Evolutionary conservation across 1,284 basidiomycete species (phyloP), one percentile per base, ranked within the genome.

Genomic region (Hemileia vastatrix): DNA sequence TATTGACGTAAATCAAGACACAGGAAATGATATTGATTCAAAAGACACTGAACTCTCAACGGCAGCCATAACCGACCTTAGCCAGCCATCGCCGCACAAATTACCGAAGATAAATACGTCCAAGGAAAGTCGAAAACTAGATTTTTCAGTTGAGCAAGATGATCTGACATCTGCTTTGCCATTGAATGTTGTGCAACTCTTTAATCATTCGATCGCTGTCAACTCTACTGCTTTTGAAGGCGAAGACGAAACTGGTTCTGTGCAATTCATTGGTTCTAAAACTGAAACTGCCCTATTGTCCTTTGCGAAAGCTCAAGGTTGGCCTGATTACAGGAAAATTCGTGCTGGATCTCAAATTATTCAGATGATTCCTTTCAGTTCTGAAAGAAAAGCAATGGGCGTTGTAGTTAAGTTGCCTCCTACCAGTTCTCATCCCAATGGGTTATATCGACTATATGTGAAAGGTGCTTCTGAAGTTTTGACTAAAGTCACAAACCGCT

Each of bases 231-330:
- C 64, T 44, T 67, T 67, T 50, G 61, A 65, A 36, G 64, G 53
- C 32, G 50, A 51, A 40, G 33, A 31, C 53, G 6, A 11, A 8
- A 2, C 18, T 15, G 58, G 64, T 32, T 33, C 45, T 24, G 55
- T 64, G 0, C 53, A 64, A 21, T 77, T 77, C 48, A 72, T 77
- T 23, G 76, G 76, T 24, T 75, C 73, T 57, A 77, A 77, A 65
- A 77, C 76, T 27, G 76, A 77, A 65, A 74, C 72, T 6, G 76
- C 76, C 3, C 67, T 77, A 32, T 67, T 77, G 51, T 64, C 65
- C 24, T 90, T 97, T 70, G 88, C 89, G n/a, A 86, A 88, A 79
- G 84, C 89, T 56, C 83, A 89, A 52, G 79, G 81, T 5, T 99
- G 94, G 93, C 78, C 79, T 6, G 79, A 86, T 70, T 77, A 64